Conservation (phyloP, 495 filamentous ascomycete genomes). For the Hyaloscypha variabilis region DNA sequence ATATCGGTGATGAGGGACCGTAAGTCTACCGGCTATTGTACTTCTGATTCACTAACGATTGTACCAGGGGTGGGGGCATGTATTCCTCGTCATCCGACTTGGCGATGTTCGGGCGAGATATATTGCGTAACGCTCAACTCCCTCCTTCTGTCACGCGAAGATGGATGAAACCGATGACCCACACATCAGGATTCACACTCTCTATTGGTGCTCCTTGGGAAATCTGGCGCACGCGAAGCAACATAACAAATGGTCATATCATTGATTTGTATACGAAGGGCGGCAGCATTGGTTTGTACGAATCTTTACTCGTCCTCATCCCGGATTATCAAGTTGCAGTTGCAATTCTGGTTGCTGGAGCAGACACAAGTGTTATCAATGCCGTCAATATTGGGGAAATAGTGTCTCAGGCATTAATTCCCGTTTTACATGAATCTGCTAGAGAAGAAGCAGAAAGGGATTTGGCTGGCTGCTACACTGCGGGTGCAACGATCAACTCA, state of each 20-base stretch:
- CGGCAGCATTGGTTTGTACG: constrained; percentile 50
- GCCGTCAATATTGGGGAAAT: constrained; percentile 14
- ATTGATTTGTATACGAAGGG: constrained; percentile 57
- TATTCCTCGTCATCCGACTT: constrained; percentile 59
- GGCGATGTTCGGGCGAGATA: constrained; percentile 51
- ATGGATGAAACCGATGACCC: constrained; percentile 59
- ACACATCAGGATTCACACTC: constrained; percentile 49
- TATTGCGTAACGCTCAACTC: constrained; percentile 54
- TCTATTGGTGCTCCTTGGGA: constrained; percentile 63
- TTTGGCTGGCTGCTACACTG: constrained; percentile 8
- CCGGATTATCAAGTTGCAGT: constrained; percentile 58
- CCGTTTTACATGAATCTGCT: not conserved
- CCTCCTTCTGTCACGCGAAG: constrained; percentile 45
- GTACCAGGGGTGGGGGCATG: constrained; percentile 53
- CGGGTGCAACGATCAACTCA: not conserved
- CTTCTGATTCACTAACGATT: not conserved
- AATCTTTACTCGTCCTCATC: constrained; percentile 45
- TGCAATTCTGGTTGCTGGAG: constrained; percentile 50
- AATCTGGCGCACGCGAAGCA: constrained; percentile 43
- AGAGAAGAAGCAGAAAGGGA: constrained; percentile 5
- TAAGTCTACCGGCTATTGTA: constrained; percentile 25
- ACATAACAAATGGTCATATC: constrained; percentile 18
- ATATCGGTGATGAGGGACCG: constrained; percentile 35
- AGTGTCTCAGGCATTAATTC: constrained; percentile 1
- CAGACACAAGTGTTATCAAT: constrained; percentile 13